Percentiles rank a stretch among this genome's conserved stretches.
Evolutionary conservation across 208 protist genomes (phyloP).

Genomic region (Leishmania lainsoni): DNA sequence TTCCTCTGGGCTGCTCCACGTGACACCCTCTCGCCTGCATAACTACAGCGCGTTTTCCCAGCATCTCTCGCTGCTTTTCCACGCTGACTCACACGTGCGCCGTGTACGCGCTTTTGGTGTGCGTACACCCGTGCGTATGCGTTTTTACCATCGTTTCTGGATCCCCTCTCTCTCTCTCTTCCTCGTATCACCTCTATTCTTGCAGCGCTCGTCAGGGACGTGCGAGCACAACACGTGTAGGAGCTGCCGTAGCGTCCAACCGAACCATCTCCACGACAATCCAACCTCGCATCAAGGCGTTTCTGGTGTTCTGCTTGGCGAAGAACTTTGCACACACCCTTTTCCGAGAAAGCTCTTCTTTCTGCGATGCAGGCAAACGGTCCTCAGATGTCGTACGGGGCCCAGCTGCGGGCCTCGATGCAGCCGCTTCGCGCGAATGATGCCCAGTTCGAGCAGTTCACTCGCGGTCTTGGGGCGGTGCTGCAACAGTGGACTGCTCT

Average conservation of each 20-base stretch:
- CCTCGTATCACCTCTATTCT: background rate
- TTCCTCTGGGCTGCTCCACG: background rate
- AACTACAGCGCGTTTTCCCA: background rate
- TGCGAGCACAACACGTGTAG: background rate
- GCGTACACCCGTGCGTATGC: background rate
- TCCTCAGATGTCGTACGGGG: slow-evolving; percentile 20
- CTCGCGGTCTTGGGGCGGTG: slow-evolving; percentile 63
- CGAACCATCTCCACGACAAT: background rate
- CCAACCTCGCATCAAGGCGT: background rate
- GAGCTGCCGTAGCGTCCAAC: background rate
- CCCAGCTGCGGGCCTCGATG: slow-evolving; percentile 29
- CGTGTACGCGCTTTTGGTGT: background rate
- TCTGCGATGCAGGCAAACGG: slow-evolving; percentile 1
- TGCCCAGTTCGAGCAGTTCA: slow-evolving; percentile 67
- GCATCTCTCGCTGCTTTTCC: background rate
- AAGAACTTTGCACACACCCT: background rate
- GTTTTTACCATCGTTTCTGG: background rate
- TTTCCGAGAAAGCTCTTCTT: background rate
- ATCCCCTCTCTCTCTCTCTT: background rate
- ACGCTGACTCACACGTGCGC: background rate
- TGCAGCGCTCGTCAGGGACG: background rate
- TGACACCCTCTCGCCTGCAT: too few species aligned
- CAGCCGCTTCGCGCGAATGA: slow-evolving; percentile 56
- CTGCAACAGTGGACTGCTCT: slow-evolving; percentile 89
- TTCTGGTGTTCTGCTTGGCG: background rate